Evolutionary conservation across 768 basidiomycete genomes (phyloP), one percentile per base, ranked within the genome.

Genomic region (Boletellus ananas): DNA sequence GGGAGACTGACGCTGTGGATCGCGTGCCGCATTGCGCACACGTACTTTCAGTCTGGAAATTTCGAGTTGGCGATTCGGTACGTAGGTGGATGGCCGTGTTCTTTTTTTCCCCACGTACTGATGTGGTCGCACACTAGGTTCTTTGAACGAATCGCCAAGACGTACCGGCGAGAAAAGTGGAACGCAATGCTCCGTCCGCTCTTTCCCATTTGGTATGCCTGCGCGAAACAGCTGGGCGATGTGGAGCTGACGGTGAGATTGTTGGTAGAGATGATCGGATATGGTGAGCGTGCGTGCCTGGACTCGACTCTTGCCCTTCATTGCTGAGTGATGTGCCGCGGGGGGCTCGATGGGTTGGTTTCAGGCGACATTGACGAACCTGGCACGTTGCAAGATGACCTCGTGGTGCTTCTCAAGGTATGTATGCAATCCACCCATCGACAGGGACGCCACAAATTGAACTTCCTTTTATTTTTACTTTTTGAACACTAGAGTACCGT

Each of bases 121-220:
- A 43, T 16, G 20, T 8, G 23, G 8, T 20, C 17, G 3, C 25
- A 29, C 29, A n/a, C 29, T 29, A 49, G 90, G 41, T 98, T 95
- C 70, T 92, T 93, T 65, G 94, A 95, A 62, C 83, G 94, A 13
- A 95, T 97, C 51, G 85, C 88, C 1, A 87, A 83, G 64, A 87
- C 85, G 0, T 97, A 96, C 62, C 81, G 87, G n/a, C 74, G 80
- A 44, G 94, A 97, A 65, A 74, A 78, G 43, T 98, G 94, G 94
- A 72, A 74, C 9, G 63, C 78, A 0, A 78, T 96, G 71, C 75
- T 95, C 14, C 76, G 76, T 42, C 82, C 90, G 8, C 79, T 96
- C 11, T 74, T 94, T 38, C 72, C 75, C 34, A 82, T 83, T 33
- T 93, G 90, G 89, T 90, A 90, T 68, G 75, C 82, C 3, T 94